phyloP scores from a whole-genome alignment of 177 flowering plant genomes.

The Vitis hybrid region DNA sequence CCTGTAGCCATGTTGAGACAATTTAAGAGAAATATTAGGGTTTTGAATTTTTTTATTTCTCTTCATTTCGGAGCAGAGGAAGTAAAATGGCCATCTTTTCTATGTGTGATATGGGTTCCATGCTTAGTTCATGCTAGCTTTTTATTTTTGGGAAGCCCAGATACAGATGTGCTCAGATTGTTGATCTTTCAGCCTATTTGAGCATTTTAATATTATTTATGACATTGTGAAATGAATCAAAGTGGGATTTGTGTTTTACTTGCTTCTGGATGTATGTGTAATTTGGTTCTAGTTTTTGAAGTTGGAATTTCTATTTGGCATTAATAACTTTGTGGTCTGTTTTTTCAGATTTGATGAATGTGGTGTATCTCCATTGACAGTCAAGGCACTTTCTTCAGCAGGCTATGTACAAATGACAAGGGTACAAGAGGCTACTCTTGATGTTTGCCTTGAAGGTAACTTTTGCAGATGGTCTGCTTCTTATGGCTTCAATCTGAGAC shows the following conservation, averaged over 20 bases:
- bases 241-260: no score
- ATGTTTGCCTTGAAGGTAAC: constrained; percentile 70
- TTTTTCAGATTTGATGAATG: constrained; percentile 74
- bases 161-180: no score
- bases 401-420: constrained; percentile 82
- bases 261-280: background rate
- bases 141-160: no score
- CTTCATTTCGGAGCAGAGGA: no score
- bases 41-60: no score
- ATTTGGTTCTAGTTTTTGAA: background rate
- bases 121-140: no score
- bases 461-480: background rate
- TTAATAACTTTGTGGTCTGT: background rate
- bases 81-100: no score
- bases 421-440: constrained; percentile 81
- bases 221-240: no score
- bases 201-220: no score
- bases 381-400: constrained; percentile 76
- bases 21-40: no score
- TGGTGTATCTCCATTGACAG: constrained; percentile 70
- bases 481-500: background rate
- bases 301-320: background rate
- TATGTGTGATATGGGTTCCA: no score
- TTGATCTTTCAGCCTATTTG: no score
- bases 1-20: background rate